Evolutionary conservation across 768 basidiomycete genomes (phyloP), one percentile per base, ranked within the genome.

Genomic region (Chalciporus chontae): DNA sequence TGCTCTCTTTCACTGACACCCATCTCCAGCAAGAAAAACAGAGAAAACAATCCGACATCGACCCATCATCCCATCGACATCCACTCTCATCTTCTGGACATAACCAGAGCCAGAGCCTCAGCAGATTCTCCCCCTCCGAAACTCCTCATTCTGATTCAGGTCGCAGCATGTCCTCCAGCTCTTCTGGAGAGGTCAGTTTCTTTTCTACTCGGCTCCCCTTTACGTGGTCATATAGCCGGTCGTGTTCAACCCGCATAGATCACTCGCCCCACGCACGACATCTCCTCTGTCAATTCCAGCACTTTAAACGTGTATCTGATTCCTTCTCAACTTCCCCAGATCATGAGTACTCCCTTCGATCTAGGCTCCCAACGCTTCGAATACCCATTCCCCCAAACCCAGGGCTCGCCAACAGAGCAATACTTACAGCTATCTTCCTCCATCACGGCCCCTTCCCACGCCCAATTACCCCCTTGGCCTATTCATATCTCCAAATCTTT

Each of bases 261-360:
- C 53, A 26, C 44, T 40, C 41, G 18, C 52, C 47, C 39, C 31
- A 26, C 23, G 18, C 45, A 14, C 36, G 31, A 13, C 29, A 26
- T 8, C 3, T 34, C 24, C 18, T 9, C 17, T 37, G 36, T 37
- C 32, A 27, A 24, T 45, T 45, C 42, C 27, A 42, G 18, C 31
- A 13, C 31, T n/a, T 36, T 13, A 15, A 34, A 31, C 29, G 17
- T 42, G 17, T 32, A 36, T 46, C 52, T 40, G 24, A 43, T 48
- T 43, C 32, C 26, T 37, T 31, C 39, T 38, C 32, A 32, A 23
- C 34, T 42, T 37, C 37, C 27, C 36, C 45, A 68, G 66, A 69
- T 68, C 48, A 62, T 69, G 51, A 57, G 66, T 42, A 68, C 66
- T 0, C 66, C 66, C 8, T 68, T 68, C 46, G 66, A 69, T 60